Percentiles rank a stretch among this genome's conserved stretches.
phyloP scores from a whole-genome alignment of 129 eudicot species.

The Tagetes patula region DNA sequence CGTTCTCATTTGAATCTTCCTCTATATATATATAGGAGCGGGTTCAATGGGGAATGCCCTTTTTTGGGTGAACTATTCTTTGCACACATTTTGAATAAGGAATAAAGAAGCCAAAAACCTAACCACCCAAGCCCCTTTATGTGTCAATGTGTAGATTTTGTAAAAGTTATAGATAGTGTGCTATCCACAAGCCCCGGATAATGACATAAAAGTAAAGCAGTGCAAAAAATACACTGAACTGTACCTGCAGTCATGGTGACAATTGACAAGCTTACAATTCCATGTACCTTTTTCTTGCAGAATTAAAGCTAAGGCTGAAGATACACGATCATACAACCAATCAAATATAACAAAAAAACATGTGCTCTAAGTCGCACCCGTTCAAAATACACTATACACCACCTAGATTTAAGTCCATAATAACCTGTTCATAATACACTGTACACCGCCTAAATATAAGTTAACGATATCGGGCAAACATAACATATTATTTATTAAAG shows the following conservation, averaged over 20 bases:
- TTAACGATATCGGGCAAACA: background rate
- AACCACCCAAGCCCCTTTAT: no score
- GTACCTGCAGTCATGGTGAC: constrained; percentile 10
- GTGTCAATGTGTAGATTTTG: constrained; percentile 21
- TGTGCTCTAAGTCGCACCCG: background rate
- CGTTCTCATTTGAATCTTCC: no score
- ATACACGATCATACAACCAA: background rate
- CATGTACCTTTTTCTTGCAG: constrained; percentile 2
- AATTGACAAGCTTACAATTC: background rate
- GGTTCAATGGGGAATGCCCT: no score
- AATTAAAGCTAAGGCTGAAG: background rate
- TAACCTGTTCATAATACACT: background rate
- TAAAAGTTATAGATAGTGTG: constrained; percentile 38
- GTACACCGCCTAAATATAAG: background rate
- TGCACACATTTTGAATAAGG: no score
- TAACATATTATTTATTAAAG: background rate
- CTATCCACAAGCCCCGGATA: constrained; percentile 33
- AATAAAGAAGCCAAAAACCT: no score
- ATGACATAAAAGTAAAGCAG: constrained; percentile 17
- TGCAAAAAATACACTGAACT: constrained; percentile 10
- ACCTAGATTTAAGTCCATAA: background rate
- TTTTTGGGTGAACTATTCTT: no score
- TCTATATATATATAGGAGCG: no score
- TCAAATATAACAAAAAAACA: background rate
- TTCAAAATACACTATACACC: background rate